Percentiles rank a stretch among this genome's conserved stretches.
phyloP scores from a whole-genome alignment of 1,284 basidiomycete species.

The Marasmius fiardii region DNA sequence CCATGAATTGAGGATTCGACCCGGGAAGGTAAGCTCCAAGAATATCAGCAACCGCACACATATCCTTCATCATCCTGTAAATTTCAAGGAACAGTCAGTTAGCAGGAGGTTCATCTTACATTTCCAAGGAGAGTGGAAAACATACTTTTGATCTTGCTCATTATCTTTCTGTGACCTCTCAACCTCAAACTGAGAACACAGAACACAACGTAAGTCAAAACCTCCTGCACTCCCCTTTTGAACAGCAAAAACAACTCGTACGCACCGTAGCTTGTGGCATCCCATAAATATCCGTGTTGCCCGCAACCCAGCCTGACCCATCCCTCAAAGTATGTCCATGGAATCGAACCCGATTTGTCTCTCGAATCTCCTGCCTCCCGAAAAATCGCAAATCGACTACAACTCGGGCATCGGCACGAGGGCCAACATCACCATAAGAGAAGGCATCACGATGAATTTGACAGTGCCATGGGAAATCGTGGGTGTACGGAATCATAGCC shows the following conservation, averaged over 20 bases:
- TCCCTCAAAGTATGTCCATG: conserved; percentile 5
- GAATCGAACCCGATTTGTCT: conserved; percentile 23
- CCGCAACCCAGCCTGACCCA: background rate
- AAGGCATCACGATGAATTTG: conserved; percentile 34
- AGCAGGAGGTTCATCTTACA: background rate
- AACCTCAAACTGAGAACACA: conserved; percentile 7
- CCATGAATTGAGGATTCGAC: conserved; percentile 21
- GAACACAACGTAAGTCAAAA: background rate
- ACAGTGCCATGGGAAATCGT: background rate
- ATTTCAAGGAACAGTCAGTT: background rate
- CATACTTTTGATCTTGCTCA: conserved; percentile 2
- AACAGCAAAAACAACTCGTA: background rate
- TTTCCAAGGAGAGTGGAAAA: background rate
- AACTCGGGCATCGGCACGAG: conserved; percentile 18
- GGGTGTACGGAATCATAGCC: background rate
- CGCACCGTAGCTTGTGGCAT: conserved; percentile 33
- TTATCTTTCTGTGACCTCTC: background rate
- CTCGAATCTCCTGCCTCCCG: conserved; percentile 14
- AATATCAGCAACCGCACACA: conserved; percentile 13
- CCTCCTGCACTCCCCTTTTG: background rate
- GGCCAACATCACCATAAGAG: conserved; percentile 23
- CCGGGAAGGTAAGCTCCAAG: conserved; percentile 19
- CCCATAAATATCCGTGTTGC: conserved; percentile 25
- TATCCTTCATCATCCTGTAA: conserved; percentile 12
- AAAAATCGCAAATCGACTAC: conserved; percentile 22